Evolutionary conservation across 2,329 filamentous ascomycete genomes (phyloP).

Genomic region (Claviceps monticola): DNA sequence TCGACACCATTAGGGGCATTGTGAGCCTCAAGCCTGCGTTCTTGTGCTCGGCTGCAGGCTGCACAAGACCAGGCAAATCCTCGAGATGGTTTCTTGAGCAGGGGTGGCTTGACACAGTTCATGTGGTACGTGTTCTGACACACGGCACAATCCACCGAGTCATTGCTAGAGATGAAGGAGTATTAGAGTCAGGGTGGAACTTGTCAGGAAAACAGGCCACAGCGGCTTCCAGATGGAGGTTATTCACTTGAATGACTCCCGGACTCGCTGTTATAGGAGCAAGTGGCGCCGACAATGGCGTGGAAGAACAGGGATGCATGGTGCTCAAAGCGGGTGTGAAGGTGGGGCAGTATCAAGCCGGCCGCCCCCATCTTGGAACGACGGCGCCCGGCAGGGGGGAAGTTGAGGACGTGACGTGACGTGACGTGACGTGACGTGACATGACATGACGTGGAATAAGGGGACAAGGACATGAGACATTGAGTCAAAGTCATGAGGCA

Average conservation of each 20-base stretch:
- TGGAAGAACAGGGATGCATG: constrained; percentile 3
- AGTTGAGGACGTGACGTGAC: constrained; percentile 1
- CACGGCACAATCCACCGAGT: constrained; percentile 94
- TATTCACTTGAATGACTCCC: not conserved
- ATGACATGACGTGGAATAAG: not conserved
- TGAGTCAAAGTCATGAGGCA: too few relatives aligned
- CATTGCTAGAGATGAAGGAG: constrained; percentile 42
- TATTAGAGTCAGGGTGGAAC: not conserved
- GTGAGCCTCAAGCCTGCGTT: constrained; percentile 79
- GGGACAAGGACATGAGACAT: not conserved
- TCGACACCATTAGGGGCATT: constrained; percentile 68
- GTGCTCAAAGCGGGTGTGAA: constrained; percentile 4
- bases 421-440: not conserved
- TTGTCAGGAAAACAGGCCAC: not conserved
- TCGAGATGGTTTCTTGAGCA: constrained; percentile 90
- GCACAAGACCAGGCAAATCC: constrained; percentile 98
- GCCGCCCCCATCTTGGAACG: not conserved
- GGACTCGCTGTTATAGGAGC: not conserved
- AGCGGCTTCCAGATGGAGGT: not conserved
- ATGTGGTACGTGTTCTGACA: constrained; percentile 96
- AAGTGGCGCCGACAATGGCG: constrained; percentile 3
- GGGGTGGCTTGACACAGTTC: constrained; percentile 85
- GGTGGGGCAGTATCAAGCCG: constrained; percentile 3
- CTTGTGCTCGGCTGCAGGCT: constrained; percentile 89
- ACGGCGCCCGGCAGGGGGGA: not conserved